phyloP scores from a whole-genome alignment of 495 filamentous ascomycete genomes.

The Aspergillus baeticus region DNA sequence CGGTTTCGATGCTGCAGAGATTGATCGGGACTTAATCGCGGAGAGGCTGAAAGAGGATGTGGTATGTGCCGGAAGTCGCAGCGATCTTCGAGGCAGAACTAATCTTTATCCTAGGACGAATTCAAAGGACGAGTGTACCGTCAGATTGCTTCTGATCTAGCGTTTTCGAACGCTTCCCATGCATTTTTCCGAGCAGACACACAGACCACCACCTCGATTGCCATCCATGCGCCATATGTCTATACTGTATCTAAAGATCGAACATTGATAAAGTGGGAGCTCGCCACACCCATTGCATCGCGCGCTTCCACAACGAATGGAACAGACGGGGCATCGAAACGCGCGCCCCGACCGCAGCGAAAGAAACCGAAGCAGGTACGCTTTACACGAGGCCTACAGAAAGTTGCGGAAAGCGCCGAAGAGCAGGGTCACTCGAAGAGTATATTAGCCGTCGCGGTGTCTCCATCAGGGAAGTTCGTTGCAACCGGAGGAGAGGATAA shows the following conservation, averaged over 20 bases:
- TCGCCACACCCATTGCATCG: constrained; percentile 44
- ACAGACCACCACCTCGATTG: constrained; percentile 75
- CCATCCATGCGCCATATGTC: constrained; percentile 70
- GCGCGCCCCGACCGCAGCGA: constrained; percentile 60
- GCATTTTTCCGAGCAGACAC: constrained; percentile 74
- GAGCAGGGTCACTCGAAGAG: constrained; percentile 72
- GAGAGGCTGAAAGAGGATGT: constrained; percentile 88
- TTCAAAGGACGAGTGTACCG: constrained; percentile 87
- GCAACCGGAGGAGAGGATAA: constrained; percentile 85
- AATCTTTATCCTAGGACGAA: constrained; percentile 57
- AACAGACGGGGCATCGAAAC: constrained; percentile 57
- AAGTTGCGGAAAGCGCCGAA: constrained; percentile 57
- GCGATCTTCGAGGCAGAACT: not conserved
- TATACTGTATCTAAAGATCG: constrained; percentile 89
- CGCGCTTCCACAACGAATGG: constrained; percentile 41
- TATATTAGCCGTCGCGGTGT: constrained; percentile 82
- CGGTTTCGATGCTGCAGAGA: constrained; percentile 90
- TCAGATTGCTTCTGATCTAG: constrained; percentile 66
- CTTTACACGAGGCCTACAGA: constrained; percentile 62
- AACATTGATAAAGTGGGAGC: constrained; percentile 82
- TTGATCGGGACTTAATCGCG: constrained; percentile 89
- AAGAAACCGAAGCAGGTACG: constrained; percentile 69
- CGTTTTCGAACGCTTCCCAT: constrained; percentile 59
- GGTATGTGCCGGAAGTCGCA: constrained; percentile 37
- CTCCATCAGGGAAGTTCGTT: constrained; percentile 83